Conservation (phyloP, 2,329 filamentous ascomycete genomes). For the Fusarium nelsonii region DNA sequence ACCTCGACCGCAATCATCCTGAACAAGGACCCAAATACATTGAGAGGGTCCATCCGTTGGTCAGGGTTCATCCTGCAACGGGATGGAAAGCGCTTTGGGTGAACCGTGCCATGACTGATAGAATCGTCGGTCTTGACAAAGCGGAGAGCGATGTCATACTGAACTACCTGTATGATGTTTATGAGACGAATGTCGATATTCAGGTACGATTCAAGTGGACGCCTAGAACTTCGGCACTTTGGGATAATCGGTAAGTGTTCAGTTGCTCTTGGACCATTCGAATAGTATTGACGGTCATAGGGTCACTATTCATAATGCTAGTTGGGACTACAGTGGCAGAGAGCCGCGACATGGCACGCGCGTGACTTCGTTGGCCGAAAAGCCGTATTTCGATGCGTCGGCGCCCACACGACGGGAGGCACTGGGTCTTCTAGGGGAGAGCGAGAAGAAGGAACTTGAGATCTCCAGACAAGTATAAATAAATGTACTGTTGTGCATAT, state of each 20-base stretch:
- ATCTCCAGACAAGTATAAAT: neutral
- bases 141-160: constrained; percentile 77
- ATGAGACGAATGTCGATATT: constrained; percentile 77
- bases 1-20: constrained; percentile 73
- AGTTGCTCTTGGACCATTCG: fast-evolving
- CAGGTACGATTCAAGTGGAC: constrained; percentile 80
- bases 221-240: constrained; percentile 73
- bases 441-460: constrained; percentile 58
- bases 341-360: constrained; percentile 78
- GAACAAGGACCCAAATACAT: constrained; percentile 72
- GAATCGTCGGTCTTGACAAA: constrained; percentile 76
- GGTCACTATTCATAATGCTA: constrained; percentile 80
- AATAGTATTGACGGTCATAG: constrained; percentile 49
- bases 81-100: constrained; percentile 82
- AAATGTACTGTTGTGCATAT: neutral
- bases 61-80: constrained; percentile 77
- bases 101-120: constrained; percentile 75
- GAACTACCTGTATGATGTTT: constrained; percentile 75
- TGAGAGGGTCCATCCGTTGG: constrained; percentile 76
- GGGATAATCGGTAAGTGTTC: constrained; percentile 72
- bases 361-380: constrained; percentile 77
- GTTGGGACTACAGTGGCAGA: constrained; percentile 77
- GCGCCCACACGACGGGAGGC: constrained; percentile 76
- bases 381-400: constrained; percentile 73
- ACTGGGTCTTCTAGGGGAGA: constrained; percentile 70